A percentile compares a stretch with the other conserved stretches of the same genome.
Evolutionary conservation across 768 basidiomycete species (phyloP).

Genomic region (Boletus barrowsii): DNA sequence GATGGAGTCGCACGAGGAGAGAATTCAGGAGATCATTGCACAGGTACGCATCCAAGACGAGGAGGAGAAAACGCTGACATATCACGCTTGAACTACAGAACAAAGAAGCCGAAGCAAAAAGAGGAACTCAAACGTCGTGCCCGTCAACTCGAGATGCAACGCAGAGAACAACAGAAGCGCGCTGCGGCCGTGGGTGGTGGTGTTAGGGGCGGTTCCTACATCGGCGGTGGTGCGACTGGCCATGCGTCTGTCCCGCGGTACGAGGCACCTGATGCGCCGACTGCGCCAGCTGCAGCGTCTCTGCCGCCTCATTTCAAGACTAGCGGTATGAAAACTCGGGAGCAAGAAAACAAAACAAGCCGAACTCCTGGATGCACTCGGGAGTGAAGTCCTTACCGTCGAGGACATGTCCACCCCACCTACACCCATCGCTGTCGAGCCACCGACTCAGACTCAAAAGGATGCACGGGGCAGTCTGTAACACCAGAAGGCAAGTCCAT

Average conservation of each 20-base stretch:
- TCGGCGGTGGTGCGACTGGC: constrained; percentile 64
- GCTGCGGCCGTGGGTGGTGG: constrained; percentile 45
- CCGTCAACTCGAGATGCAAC: constrained; percentile 97
- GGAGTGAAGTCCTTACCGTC: constrained; percentile 64
- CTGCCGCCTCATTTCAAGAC: constrained; percentile 86
- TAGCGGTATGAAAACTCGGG: constrained; percentile 94
- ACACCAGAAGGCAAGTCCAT: constrained; percentile 58
- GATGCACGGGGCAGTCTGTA: constrained; percentile 62
- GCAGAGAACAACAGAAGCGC: constrained; percentile 88
- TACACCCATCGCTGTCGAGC: constrained; percentile 48
- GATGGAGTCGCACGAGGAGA: constrained; percentile 92
- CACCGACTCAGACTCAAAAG: constrained; percentile 42
- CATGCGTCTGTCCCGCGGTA: constrained; percentile 73
- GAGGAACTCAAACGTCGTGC: constrained; percentile 98
- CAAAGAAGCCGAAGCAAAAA: constrained; percentile 98
- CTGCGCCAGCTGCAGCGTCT: constrained; percentile 43
- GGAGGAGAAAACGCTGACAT: not conserved
- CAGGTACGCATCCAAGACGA: constrained; percentile 49
- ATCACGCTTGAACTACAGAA: constrained; percentile 48
- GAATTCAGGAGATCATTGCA: constrained; percentile 97
- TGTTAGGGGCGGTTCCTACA: constrained; percentile 52
- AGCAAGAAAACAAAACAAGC: constrained; percentile 88
- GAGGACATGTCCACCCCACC: constrained; percentile 50
- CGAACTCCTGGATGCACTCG: constrained; percentile 84
- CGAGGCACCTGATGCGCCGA: constrained; percentile 57